Base-by-base conservation (phyloP, 2,329 filamentous ascomycete genomes). In the Aspergillus aculeatus region DNA sequence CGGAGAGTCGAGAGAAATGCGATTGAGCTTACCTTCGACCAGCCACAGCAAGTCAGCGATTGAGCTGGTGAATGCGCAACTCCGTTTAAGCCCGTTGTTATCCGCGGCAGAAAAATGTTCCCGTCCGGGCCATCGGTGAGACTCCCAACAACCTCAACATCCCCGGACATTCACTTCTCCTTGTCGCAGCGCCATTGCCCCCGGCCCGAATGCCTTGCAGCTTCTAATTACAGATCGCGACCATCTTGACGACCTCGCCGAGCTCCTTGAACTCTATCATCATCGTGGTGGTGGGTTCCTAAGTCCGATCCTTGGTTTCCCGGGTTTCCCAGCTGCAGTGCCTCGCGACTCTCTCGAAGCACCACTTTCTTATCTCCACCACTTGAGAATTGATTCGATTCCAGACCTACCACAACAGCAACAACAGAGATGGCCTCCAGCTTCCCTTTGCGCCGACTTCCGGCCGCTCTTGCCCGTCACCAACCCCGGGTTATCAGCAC, bases 61-160 rank as follows among this genome's bases (percentile, higher is more conserved):
- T 55, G 55, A 49, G 44, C 59, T 54, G 23, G 54, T 56, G 50
- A n/a, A 21, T 21, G 32, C 41, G 48, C 52, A 48, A 57, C 50
- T 56, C 51, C 47, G 52, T 48, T 56, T 54, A 60, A 66, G 60
- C 65, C 62, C 56, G 63, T 64, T 61, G 59, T 68, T 68, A 63
- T 68, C 62, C 56, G 67, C 73, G 73, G 73, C 72, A 73, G 70
- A 75, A 75, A 75, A 75, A 75, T 74, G 64, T 75, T 75, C 74
- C 73, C 64, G 69, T 69, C 71, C 71, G 68, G 73, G 71, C 66
- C 64, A 66, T 72, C 73, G 73, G 73, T 73, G 72, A 75, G 72
- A 70, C 69, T 73, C 71, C 68, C 70, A 73, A 73, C 70, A 67
- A 66, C 69, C 71, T 75, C 73, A 75, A 75, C 73, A 62, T 67